Evolutionary conservation across 2,329 filamentous ascomycete species (phyloP).

Genomic region (Fusarium cyanostomum): DNA sequence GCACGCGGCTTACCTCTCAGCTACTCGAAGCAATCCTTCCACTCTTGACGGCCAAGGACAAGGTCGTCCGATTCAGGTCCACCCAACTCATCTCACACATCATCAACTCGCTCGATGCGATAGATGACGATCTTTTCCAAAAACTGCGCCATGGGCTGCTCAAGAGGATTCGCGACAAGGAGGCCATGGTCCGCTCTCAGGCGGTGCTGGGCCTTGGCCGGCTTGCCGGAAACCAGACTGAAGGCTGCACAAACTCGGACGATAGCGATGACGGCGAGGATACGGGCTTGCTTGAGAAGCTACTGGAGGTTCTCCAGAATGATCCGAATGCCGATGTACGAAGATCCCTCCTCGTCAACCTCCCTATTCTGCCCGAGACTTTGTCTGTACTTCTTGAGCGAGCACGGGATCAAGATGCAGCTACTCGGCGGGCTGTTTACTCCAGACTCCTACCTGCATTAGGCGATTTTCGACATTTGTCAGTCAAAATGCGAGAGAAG

Average conservation of each 20-base stretch:
- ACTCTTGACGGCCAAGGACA: constrained; percentile 87
- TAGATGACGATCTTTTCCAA: constrained; percentile 92
- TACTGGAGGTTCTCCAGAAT: constrained; percentile 89
- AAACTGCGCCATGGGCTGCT: constrained; percentile 81
- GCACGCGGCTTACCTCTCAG: constrained; percentile 77
- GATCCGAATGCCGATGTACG: constrained; percentile 95
- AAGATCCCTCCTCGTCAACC: constrained; percentile 85
- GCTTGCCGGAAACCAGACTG: constrained; percentile 80
- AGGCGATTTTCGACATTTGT: constrained; percentile 93
- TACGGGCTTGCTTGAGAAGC: constrained; percentile 79
- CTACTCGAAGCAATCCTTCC: constrained; percentile 79
- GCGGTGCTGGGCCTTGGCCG: constrained; percentile 90
- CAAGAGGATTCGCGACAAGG: constrained; percentile 91
- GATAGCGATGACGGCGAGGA: constrained; percentile 73
- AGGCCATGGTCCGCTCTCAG: constrained; percentile 89
- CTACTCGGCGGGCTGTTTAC: constrained; percentile 86
- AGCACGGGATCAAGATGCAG: constrained; percentile 86
- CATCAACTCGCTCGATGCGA: constrained; percentile 89
- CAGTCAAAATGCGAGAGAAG: constrained; percentile 93
- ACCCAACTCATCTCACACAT: constrained; percentile 92
- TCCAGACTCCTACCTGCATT: constrained; percentile 85
- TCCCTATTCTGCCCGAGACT: constrained; percentile 85
- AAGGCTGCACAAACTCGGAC: constrained; percentile 74
- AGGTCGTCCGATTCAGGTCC: constrained; percentile 86
- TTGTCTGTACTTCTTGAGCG: constrained; percentile 89